Evolutionary conservation across 371 early-diverging fungal species (phyloP), one percentile per base, ranked within the genome.

Genomic region (Phascolomyces articulosus): DNA sequence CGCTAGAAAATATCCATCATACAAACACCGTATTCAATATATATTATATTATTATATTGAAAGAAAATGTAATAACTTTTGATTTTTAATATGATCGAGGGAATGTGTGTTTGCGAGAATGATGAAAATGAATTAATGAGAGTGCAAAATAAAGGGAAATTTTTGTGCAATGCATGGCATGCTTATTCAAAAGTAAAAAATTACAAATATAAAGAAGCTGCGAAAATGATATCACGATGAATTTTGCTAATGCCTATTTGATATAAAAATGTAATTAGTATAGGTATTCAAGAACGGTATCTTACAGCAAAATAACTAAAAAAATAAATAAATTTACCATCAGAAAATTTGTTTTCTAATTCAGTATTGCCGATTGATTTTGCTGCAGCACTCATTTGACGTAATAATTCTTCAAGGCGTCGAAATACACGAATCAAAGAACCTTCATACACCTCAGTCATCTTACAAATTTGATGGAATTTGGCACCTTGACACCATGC

Each of bases 211-310:
- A 99, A 86, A 20, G 96, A 96, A 27, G 93, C 93, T 11, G 99
- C 97, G 87, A 99, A 99, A 40, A 99, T 95, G 80, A 99, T 99
- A 70, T 99, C 99, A 73, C 99, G 88, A 83, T 99, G 99, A 72
- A 99, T 96, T 77, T 93, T 89, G 65, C 82, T 88, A 65, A 98
- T 97, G 21, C 89, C 58, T 57, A 53, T 6, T 26, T 21, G 15
- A 23, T 9, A 28, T 18, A 56, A 40, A 24, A 13, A 57, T 20
- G 58, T n/a, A 24, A 7, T 20, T n/a, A 31, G 38, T 9, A n/a
- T n/a, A 40, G 18, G 15, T 41, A 41, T 9, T 41, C 13, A 41
- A 16, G 20, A 10, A 53, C 21, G n/a, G 20, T 31, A n/a, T 8
- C 4, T 24, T 13, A 2, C 9, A 40, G 3, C 4, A 20, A 3